These are phyloP conservation scores for Neofusicoccum cordaticola DNA, from an alignment of 2,329 filamentous ascomycete species.

Conservation along the genomic window DNA sequence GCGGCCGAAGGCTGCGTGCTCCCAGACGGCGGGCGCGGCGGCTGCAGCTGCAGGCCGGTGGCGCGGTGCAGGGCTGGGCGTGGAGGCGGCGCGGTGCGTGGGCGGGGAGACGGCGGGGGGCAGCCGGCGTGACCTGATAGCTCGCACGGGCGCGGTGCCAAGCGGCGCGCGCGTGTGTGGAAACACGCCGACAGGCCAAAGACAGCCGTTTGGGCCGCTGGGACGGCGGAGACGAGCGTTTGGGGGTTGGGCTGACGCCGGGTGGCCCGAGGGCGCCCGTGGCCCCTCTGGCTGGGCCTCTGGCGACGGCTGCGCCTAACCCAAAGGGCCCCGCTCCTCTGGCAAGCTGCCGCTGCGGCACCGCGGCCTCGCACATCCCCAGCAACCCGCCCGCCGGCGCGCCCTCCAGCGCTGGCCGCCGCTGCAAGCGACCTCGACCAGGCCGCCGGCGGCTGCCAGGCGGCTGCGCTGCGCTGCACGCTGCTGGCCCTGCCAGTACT, in stretches of 20 bases:
- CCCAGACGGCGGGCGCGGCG: too few relatives aligned
- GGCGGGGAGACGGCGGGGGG: too few relatives aligned
- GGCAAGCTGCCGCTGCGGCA: neutral
- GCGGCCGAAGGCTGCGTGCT: neutral
- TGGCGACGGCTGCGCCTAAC: neutral
- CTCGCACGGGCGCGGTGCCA: too few relatives aligned
- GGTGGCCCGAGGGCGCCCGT: neutral
- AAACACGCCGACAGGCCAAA: too few relatives aligned
- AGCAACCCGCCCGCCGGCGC: neutral
- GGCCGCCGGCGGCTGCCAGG: neutral
- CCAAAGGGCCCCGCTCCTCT: neutral
- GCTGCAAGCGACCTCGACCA: neutral
- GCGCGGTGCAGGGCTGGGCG: too few relatives aligned
- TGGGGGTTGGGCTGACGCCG: neutral
- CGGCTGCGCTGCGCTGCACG: neutral
- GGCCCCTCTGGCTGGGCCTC: neutral
- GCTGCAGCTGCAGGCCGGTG: too few relatives aligned
- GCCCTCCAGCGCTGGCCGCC: neutral
- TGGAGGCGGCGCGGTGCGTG: too few relatives aligned
- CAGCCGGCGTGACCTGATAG: too few relatives aligned
- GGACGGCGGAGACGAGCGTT: too few relatives aligned
- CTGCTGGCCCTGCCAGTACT: neutral
- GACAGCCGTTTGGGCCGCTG: too few relatives aligned
- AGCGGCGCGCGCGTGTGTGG: too few relatives aligned
- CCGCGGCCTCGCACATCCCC: neutral